A percentile compares a stretch with the other conserved stretches of the same genome.
phyloP scores from a whole-genome alignment of 495 filamentous ascomycete species.

The Xylaria cubensis region DNA sequence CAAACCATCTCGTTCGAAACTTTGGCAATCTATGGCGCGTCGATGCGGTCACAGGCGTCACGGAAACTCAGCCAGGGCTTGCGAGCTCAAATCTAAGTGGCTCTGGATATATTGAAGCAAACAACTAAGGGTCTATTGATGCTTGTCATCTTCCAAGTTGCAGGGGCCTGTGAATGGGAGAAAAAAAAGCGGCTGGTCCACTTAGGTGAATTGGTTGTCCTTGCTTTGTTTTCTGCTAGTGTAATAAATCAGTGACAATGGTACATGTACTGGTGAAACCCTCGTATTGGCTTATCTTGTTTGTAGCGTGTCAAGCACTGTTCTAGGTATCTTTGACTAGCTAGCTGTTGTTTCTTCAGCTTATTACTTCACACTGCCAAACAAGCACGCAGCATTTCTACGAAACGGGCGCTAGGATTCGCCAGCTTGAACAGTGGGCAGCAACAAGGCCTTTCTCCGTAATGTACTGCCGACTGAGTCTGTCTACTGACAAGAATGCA shows the following conservation, averaged over 20 bases:
- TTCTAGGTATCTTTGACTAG: neutral
- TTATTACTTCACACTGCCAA: neutral
- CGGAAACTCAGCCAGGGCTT: neutral
- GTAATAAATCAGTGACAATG: neutral
- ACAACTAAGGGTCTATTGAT: neutral
- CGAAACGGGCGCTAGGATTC: neutral
- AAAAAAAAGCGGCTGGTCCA: neutral
- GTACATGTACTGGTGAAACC: constrained; percentile 1
- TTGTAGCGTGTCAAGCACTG: neutral
- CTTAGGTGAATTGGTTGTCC: neutral
- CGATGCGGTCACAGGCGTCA: neutral
- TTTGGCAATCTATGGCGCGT: neutral
- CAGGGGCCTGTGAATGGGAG: neutral
- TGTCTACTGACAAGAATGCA: neutral
- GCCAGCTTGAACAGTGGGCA: neutral
- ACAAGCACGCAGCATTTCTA: neutral
- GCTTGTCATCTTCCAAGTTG: neutral
- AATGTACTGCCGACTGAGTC: neutral
- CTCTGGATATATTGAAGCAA: constrained; percentile 5
- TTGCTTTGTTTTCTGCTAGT: neutral
- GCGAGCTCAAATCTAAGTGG: neutral
- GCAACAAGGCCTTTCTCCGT: neutral
- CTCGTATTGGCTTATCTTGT: neutral
- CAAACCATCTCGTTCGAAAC: neutral
- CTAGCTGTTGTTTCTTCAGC: neutral